Conservation (phyloP, 2,329 filamentous ascomycete species). For the Ophiostoma piceae region DNA sequence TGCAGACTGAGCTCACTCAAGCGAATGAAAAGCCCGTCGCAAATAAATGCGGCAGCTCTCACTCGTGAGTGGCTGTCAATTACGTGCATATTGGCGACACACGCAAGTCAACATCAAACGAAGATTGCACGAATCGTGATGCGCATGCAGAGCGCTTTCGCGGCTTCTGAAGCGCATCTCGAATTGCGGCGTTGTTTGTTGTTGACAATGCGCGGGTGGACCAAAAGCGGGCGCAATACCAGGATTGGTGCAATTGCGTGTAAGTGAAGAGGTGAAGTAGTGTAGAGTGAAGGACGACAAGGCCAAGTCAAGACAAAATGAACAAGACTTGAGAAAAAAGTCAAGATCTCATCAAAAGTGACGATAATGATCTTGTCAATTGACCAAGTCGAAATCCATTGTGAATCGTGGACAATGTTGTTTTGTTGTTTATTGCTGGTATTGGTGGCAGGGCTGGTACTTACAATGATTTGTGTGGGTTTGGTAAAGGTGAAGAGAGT, state of each 20-base stretch:
- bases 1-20: neutral
- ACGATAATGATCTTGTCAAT: conserved; percentile 2
- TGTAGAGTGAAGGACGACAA: neutral
- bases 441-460: conserved; percentile 45
- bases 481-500: conserved; percentile 33
- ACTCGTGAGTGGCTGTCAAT: neutral
- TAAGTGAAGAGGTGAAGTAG: neutral
- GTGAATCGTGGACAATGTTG: conserved; percentile 26
- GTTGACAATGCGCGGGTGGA: conserved; percentile 2
- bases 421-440: conserved; percentile 31
- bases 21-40: neutral
- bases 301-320: neutral
- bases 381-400: neutral
- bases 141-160: neutral
- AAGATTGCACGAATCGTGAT: neutral
- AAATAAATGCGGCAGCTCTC: neutral
- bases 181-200: neutral
- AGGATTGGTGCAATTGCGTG: conserved; percentile 8
- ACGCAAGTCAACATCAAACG: neutral
- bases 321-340: neutral
- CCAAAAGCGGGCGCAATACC: conserved; percentile 2
- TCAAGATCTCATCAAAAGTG: conserved; percentile 6
- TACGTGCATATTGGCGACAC: neutral
- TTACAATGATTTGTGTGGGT: conserved; percentile 44
- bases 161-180: neutral